Conservation (phyloP, 371 early-diverging fungal genomes). For the Syncephalis plumigaleata region DNA sequence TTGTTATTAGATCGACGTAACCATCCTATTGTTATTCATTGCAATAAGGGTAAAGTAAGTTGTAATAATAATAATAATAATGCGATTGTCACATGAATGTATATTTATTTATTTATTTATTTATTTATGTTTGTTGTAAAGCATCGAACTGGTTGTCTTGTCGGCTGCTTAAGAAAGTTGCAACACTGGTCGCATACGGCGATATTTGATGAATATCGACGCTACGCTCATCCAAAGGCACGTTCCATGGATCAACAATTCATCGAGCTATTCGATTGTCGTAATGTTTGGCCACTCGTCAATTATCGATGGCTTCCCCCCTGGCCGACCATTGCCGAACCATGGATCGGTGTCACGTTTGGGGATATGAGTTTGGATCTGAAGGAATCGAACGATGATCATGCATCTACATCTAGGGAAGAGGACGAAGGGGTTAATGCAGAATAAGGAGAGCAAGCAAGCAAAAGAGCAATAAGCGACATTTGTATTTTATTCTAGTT, state of each 20-base stretch:
- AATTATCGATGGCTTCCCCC: slow-evolving; percentile 47
- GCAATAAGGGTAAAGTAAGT: slow-evolving; percentile 90
- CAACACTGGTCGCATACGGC: slow-evolving; percentile 89
- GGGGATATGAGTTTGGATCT: no score
- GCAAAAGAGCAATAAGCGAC: no score
- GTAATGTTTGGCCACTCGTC: slow-evolving; percentile 57
- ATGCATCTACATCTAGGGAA: no score
- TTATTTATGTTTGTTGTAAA: slow-evolving; percentile 7
- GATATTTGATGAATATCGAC: slow-evolving; percentile 92
- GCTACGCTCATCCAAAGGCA: slow-evolving; percentile 85
- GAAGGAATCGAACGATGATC: no score
- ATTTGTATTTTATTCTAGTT: no score
- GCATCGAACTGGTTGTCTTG: slow-evolving; percentile 91
- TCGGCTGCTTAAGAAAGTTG: slow-evolving; percentile 84
- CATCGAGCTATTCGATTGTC: slow-evolving; percentile 83
- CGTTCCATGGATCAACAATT: slow-evolving; percentile 95
- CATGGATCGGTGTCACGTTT: no score
- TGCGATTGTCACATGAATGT: no score
- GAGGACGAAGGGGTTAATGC: no score
- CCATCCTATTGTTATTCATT: slow-evolving; percentile 89
- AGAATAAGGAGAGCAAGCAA: no score
- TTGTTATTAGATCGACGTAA: slow-evolving; percentile 44
- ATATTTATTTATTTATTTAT: no score
- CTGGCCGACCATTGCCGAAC: slow-evolving; percentile 37
- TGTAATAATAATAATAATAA: no score